Conservation (phyloP, 78 protist genomes). For the Dictyostelium firmibasis region DNA sequence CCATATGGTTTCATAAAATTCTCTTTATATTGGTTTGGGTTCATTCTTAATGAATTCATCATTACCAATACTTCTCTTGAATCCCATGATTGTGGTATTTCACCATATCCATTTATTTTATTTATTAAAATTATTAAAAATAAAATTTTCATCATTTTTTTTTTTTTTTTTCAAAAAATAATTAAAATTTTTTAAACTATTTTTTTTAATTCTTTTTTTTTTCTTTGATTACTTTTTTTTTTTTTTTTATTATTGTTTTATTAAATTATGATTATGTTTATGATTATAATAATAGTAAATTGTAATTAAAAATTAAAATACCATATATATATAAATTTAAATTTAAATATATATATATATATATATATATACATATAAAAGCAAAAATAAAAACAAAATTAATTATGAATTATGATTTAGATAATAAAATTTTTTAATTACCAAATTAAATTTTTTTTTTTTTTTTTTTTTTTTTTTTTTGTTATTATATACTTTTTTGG, state of each 20-base stretch:
- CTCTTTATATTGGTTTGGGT: neutral
- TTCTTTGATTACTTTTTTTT: neutral
- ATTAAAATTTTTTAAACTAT: neutral
- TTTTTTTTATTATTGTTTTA: neutral
- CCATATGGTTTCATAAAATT: constrained; percentile 3
- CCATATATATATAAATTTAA: neutral
- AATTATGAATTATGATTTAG: neutral
- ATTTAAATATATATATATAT: too few relatives aligned
- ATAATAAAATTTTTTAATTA: neutral
- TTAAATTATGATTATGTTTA: neutral
- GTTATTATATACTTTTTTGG: too few relatives aligned
- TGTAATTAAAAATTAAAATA: neutral
- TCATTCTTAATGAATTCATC: neutral
- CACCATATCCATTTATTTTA: neutral
- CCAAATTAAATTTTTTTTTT: neutral
- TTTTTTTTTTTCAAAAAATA: neutral
- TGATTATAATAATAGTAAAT: neutral
- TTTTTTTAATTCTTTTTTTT: too few relatives aligned
- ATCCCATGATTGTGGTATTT: neutral
- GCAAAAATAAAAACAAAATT: neutral
- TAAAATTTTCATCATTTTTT: neutral
- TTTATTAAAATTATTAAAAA: neutral
- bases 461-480: neutral
- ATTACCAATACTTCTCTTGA: neutral
- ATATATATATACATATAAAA: too few relatives aligned